A percentile compares a stretch with the other conserved stretches of the same genome.
These are phyloP conservation scores for Paramyrothecium sp. DNA, from an alignment of 2,329 filamentous ascomycete genomes.

Conservation along the genomic window DNA sequence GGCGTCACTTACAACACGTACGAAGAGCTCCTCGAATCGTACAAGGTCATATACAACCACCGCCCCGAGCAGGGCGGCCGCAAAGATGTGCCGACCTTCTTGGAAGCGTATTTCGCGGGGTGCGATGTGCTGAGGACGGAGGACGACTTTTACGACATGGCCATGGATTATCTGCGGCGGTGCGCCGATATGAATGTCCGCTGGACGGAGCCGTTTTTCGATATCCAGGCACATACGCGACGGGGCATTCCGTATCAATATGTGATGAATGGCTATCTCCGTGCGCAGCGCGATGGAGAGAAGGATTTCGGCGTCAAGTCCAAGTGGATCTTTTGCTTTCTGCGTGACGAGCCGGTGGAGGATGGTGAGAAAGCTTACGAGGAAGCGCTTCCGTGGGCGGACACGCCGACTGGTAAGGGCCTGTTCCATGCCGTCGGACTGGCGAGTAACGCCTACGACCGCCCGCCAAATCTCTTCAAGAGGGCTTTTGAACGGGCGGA, in stretches of 20 bases:
- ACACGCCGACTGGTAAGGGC: conserved; percentile 25
- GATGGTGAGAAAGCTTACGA: conserved; percentile 65
- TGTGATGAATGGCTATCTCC: conserved; percentile 60
- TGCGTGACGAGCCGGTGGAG: conserved; percentile 68
- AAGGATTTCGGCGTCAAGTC: conserved; percentile 61
- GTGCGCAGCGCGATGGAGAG: conserved; percentile 58
- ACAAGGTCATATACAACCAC: conserved; percentile 54
- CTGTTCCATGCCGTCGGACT: conserved; percentile 45
- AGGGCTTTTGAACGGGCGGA: conserved; percentile 32
- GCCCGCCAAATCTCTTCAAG: conserved; percentile 43
- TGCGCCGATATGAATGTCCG: conserved; percentile 62
- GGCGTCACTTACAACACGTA: conserved; percentile 50
- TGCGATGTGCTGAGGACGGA: conserved; percentile 67
- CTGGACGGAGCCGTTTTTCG: conserved; percentile 76
- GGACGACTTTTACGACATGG: conserved; percentile 71
- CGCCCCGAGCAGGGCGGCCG: conserved; percentile 34
- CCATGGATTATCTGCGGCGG: conserved; percentile 66
- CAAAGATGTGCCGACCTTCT: conserved; percentile 42
- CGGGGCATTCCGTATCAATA: conserved; percentile 61
- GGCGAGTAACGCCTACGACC: conserved; percentile 43
- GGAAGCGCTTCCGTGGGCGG: conserved; percentile 35
- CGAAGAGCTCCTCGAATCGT: conserved; percentile 58
- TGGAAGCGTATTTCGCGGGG: conserved; percentile 75
- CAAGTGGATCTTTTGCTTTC: conserved; percentile 67
- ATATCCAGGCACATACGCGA: conserved; percentile 68